Conservation (phyloP, 495 filamentous ascomycete genomes). For the Penicillium flavigenum region DNA sequence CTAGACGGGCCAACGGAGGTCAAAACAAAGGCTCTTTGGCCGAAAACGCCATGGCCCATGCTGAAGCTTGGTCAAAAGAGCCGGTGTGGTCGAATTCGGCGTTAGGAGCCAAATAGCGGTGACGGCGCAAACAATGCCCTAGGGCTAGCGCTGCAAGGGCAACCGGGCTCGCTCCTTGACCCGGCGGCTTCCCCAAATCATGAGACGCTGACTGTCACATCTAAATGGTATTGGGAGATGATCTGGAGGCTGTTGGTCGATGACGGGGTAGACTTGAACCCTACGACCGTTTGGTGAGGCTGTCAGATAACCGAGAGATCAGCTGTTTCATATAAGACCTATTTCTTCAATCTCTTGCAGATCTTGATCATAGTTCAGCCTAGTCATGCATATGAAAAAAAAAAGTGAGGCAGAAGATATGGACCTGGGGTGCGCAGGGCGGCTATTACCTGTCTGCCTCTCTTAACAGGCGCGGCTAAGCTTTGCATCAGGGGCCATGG, state of each 20-base stretch:
- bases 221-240: not conserved
- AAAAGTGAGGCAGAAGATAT: not conserved
- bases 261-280: not conserved
- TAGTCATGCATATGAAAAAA: not conserved
- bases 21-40: not conserved
- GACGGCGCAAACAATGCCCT: conserved; percentile 1
- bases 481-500: not conserved
- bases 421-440: not conserved
- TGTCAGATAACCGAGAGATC: not conserved
- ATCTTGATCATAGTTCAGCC: not conserved
- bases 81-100: not conserved
- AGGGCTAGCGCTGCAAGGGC: conserved; percentile 1
- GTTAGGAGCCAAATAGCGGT: conserved; percentile 3
- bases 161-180: not conserved
- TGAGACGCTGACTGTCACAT: not conserved
- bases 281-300: not conserved
- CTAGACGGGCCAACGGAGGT: not conserved
- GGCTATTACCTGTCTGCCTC: not conserved
- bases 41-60: not conserved
- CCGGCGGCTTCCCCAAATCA: not conserved
- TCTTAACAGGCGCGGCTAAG: not conserved
- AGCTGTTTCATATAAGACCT: not conserved
- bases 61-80: not conserved
- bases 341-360: not conserved
- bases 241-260: not conserved